Conservation (phyloP, 1,139 yeast species). For the Pichia norvegensis region DNA sequence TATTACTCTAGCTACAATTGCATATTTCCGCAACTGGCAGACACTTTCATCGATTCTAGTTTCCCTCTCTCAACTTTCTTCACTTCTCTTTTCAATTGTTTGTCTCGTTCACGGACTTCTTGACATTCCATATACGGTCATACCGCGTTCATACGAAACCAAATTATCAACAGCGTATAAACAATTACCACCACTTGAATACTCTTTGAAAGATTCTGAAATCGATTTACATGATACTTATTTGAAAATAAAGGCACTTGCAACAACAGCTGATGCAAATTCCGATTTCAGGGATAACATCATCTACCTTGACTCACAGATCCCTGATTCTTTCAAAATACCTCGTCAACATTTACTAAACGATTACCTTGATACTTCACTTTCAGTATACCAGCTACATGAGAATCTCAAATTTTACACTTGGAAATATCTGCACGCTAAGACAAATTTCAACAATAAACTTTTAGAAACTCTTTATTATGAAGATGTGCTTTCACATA, state of each 20-base stretch:
- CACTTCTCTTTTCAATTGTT: not conserved
- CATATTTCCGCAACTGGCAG: not conserved
- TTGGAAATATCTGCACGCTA: slow-evolving; percentile 36
- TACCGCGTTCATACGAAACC: slow-evolving; percentile 33
- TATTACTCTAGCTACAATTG: not conserved
- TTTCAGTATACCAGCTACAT: slow-evolving; percentile 23
- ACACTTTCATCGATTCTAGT: not conserved
- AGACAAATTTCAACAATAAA: slow-evolving; percentile 35
- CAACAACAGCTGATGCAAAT: slow-evolving; percentile 18
- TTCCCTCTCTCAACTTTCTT: not conserved
- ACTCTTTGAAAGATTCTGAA: slow-evolving; percentile 57
- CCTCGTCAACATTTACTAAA: slow-evolving; percentile 5
- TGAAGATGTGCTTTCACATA: slow-evolving; percentile 34
- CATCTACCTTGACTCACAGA: slow-evolving; percentile 19
- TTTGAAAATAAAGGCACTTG: slow-evolving; percentile 49
- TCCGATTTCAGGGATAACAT: slow-evolving; percentile 28
- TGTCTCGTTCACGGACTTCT: slow-evolving; percentile 78
- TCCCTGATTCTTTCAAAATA: slow-evolving; percentile 21
- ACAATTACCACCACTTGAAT: slow-evolving; percentile 51
- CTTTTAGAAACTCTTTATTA: slow-evolving; percentile 32
- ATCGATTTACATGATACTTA: slow-evolving; percentile 58
- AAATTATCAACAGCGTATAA: slow-evolving; percentile 35
- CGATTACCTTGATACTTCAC: not conserved
- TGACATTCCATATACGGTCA: slow-evolving; percentile 52
- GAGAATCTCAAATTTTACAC: slow-evolving; percentile 34